phyloP scores from a whole-genome alignment of 2,329 filamentous ascomycete genomes.

The Hymenoscyphus fructigenus region DNA sequence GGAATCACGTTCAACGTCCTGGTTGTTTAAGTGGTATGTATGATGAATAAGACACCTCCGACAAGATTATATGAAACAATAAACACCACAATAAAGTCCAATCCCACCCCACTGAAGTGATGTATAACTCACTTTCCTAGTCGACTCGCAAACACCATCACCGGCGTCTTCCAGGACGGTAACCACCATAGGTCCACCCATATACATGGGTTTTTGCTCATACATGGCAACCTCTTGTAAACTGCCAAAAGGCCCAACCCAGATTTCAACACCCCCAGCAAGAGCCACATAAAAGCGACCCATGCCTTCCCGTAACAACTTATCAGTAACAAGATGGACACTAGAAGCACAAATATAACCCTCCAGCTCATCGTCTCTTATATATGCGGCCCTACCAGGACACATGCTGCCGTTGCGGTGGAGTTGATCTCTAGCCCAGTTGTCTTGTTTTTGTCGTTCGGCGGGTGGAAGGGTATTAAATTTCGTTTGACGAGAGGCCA shows the following conservation, averaged over 20 bases:
- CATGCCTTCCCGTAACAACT: background rate
- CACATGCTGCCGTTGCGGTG: background rate
- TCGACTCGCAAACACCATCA: no score
- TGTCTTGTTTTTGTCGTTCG: background rate
- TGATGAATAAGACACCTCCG: no score
- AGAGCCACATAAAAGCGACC: background rate
- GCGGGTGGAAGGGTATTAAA: background rate
- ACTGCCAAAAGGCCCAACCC: background rate
- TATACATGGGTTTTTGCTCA: no score
- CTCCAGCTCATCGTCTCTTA: background rate
- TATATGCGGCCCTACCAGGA: background rate
- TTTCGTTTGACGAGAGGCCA: constrained; percentile 2
- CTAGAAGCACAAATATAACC: background rate
- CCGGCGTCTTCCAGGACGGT: no score
- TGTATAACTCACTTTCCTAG: no score
- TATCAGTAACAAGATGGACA: background rate
- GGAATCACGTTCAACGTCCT: no score
- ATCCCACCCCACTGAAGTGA: no score
- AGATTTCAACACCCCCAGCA: background rate
- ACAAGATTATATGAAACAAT: no score
- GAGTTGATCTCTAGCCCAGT: background rate
- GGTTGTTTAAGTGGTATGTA: no score
- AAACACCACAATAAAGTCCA: no score
- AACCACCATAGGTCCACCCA: no score
- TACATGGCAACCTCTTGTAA: background rate